Percentiles rank a stretch among this genome's conserved stretches.
Conservation (phyloP, 257 asterid genomes). For the Petrea volubilis region DNA sequence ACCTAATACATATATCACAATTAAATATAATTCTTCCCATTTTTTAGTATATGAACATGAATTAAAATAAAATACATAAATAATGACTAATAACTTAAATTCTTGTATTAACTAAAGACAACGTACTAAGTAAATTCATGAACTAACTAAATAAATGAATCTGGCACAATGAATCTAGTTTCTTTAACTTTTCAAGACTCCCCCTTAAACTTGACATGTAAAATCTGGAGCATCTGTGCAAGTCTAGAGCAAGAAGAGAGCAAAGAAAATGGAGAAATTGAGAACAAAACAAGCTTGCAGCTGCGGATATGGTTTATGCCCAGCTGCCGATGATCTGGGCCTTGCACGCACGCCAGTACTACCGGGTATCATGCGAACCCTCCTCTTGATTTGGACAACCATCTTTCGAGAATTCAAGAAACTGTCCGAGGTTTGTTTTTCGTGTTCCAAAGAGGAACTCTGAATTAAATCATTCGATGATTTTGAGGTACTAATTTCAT, state of each 20-base stretch:
- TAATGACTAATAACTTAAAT: too few relatives aligned
- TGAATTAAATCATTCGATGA: neutral
- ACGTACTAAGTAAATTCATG: too few relatives aligned
- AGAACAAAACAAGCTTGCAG: constrained; percentile 15
- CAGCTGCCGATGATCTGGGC: constrained; percentile 17
- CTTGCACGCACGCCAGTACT: neutral
- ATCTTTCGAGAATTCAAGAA: constrained; percentile 8
- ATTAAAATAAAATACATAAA: too few relatives aligned
- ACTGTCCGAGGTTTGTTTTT: constrained; percentile 1
- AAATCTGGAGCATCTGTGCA: too few relatives aligned
- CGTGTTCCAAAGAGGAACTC: constrained; percentile 3
- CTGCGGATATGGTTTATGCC: neutral
- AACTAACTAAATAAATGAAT: too few relatives aligned
- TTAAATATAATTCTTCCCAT: too few relatives aligned
- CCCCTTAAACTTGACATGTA: too few relatives aligned
- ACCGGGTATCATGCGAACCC: constrained; percentile 18
- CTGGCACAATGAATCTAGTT: too few relatives aligned
- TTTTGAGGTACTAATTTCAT: neutral
- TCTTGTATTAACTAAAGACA: too few relatives aligned
- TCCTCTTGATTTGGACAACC: constrained; percentile 27
- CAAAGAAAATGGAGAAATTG: constrained; percentile 25
- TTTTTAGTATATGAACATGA: too few relatives aligned
- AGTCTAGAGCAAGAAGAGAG: constrained; percentile 27
- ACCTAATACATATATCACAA: too few relatives aligned
- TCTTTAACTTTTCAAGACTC: too few relatives aligned